Percentiles rank a stretch among this genome's conserved stretches.
Conservation (phyloP, 805 yeast genomes). For the Wickerhamiella alocasiicola region DNA sequence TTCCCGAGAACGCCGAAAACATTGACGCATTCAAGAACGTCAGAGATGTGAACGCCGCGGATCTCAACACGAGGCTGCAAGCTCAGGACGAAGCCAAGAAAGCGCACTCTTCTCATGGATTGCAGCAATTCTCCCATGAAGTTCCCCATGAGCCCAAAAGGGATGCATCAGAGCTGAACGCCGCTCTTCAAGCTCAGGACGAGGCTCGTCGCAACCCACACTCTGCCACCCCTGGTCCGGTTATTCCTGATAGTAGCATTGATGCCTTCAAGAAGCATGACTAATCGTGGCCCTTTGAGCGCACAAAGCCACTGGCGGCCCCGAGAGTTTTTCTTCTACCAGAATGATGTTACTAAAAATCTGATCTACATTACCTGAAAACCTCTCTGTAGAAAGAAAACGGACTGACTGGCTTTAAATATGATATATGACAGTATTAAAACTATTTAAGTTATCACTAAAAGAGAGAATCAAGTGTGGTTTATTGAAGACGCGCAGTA, state of each 20-base stretch:
- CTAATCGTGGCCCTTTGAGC: background rate
- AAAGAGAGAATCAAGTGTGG: too few relatives aligned
- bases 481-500: too few relatives aligned
- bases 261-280: conserved; percentile 7
- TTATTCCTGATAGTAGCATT: background rate
- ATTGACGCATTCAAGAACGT: conserved; percentile 53
- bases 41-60: conserved; percentile 43
- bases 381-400: conserved; percentile 8
- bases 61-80: conserved; percentile 36
- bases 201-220: conserved; percentile 36
- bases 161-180: conserved; percentile 31
- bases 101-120: conserved; percentile 4
- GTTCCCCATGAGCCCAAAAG: conserved; percentile 44
- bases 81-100: conserved; percentile 43
- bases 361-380: conserved; percentile 25
- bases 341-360: conserved; percentile 13
- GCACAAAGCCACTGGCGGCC: background rate
- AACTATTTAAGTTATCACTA: too few relatives aligned
- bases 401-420: conserved; percentile 11
- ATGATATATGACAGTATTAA: too few relatives aligned
- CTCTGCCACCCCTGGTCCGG: conserved; percentile 4
- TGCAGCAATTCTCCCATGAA: conserved; percentile 46
- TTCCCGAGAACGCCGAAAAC: conserved; percentile 52
- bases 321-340: background rate
- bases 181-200: conserved; percentile 25